phyloP scores from a whole-genome alignment of 306 rosid species.

The Medicago ruthenica region DNA sequence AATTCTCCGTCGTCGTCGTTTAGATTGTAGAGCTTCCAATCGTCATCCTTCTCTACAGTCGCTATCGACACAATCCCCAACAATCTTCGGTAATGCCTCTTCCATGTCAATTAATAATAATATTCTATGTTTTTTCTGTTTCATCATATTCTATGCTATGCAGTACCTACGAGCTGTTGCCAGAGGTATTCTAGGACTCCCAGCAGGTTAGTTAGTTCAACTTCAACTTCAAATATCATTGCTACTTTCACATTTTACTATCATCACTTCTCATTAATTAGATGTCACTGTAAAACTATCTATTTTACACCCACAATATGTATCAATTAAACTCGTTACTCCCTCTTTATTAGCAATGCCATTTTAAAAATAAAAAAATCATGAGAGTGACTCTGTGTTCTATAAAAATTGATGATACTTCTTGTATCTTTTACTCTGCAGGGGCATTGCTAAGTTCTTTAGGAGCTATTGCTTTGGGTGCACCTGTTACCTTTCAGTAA shows the following conservation, averaged over 20 bases:
- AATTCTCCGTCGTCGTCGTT: too few species aligned
- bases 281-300: too few species aligned
- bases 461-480: constrained; percentile 88
- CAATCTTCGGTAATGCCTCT: constrained; percentile 44
- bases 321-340: too few species aligned
- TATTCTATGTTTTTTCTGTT: too few species aligned
- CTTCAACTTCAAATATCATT: constrained; percentile 26
- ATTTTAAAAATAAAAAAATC: background rate
- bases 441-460: constrained; percentile 77
- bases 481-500: constrained; percentile 82
- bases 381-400: background rate
- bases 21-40: constrained; percentile 49
- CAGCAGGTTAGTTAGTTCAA: constrained; percentile 86
- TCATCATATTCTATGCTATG: background rate
- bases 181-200: constrained; percentile 76
- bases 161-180: constrained; percentile 84
- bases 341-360: background rate
- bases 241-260: background rate
- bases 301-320: background rate
- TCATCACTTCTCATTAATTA: too few species aligned
- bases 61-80: constrained; percentile 41
- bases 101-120: too few species aligned
- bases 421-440: constrained; percentile 47
- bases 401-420: background rate
- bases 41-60: constrained; percentile 48